These are phyloP conservation scores for Zygotorulaspora danielsina DNA, from an alignment of 805 yeast genomes.

Conservation along the genomic window DNA sequence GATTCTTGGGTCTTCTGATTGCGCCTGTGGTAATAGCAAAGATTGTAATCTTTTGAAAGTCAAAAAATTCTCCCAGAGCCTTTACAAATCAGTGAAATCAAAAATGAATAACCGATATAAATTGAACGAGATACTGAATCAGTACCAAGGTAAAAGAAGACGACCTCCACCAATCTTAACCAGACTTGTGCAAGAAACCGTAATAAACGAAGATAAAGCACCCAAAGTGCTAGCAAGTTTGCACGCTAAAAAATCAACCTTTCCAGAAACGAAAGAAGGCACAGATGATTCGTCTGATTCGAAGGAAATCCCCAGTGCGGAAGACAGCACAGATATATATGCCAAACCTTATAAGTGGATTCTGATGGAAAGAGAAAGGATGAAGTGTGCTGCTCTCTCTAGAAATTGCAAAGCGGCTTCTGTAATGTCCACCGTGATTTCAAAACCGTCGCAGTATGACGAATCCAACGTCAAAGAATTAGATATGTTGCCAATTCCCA, in stretches of 20 bases:
- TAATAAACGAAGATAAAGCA: slow-evolving; percentile 10
- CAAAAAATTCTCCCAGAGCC: slow-evolving; percentile 58
- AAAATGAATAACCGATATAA: slow-evolving; percentile 36
- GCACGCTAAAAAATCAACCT: slow-evolving; percentile 7
- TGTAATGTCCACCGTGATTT: slow-evolving; percentile 1
- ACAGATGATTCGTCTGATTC: not conserved
- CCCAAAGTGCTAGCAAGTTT: slow-evolving; percentile 10
- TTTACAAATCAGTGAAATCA: slow-evolving; percentile 50
- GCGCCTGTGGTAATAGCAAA: slow-evolving; percentile 45
- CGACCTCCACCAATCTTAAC: slow-evolving; percentile 30
- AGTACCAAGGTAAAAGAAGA: slow-evolving; percentile 25
- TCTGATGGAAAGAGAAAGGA: slow-evolving; percentile 7
- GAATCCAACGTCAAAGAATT: slow-evolving; percentile 26
- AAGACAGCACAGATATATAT: not conserved
- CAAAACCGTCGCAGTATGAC: slow-evolving; percentile 19
- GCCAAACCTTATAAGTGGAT: slow-evolving; percentile 12
- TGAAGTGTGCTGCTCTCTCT: not conserved
- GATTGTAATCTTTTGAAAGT: slow-evolving; percentile 61
- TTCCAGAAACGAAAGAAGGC: not conserved
- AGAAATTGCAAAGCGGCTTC: not conserved
- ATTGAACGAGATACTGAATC: slow-evolving; percentile 37
- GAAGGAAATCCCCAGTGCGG: no score
- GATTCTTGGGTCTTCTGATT: slow-evolving; percentile 57
- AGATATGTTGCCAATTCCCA: slow-evolving; percentile 26
- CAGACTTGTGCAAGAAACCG: slow-evolving; percentile 11